Evolutionary conservation across 2,329 filamentous ascomycete species (phyloP).

Genomic region (Xylariaceae sp.): DNA sequence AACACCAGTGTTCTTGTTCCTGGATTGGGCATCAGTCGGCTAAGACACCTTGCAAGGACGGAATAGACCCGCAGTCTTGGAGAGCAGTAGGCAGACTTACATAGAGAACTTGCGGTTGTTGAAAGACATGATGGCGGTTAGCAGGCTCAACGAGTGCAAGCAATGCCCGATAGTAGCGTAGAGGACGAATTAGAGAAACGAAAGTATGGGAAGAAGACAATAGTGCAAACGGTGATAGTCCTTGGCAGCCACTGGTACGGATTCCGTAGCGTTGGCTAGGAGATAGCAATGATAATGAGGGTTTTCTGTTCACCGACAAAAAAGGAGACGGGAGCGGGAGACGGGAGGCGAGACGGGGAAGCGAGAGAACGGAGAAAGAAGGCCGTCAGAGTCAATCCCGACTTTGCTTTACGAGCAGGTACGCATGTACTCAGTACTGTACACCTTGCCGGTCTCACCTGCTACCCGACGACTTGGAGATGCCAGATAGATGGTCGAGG

Average conservation of each 20-base stretch:
- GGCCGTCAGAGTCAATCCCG: conserved; percentile 5
- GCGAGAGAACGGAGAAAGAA: not conserved
- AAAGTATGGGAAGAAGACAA: not conserved
- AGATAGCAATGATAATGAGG: not conserved
- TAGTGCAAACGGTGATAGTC: not conserved
- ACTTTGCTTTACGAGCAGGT: too few relatives aligned
- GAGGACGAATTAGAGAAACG: not conserved
- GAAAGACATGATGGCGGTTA: conserved; percentile 40
- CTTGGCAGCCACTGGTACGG: not conserved
- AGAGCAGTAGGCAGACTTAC: conserved; percentile 20
- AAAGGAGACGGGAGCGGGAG: not conserved
- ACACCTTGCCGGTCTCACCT: conserved; percentile 3
- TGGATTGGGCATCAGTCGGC: conserved; percentile 15
- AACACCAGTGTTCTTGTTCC: conserved; percentile 58
- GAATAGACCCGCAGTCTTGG: not conserved
- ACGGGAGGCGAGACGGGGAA: too few relatives aligned
- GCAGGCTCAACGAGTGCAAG: not conserved
- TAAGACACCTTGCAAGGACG: not conserved
- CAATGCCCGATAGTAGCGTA: not conserved
- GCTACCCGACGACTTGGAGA: not conserved
- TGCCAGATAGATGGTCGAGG: conserved; percentile 2
- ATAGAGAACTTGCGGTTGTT: conserved; percentile 60
- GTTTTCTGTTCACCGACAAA: not conserved
- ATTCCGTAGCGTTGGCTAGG: not conserved
- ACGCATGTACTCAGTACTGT: not conserved